phyloP scores from a whole-genome alignment of 768 basidiomycete genomes.

The Lentinus brumalis region DNA sequence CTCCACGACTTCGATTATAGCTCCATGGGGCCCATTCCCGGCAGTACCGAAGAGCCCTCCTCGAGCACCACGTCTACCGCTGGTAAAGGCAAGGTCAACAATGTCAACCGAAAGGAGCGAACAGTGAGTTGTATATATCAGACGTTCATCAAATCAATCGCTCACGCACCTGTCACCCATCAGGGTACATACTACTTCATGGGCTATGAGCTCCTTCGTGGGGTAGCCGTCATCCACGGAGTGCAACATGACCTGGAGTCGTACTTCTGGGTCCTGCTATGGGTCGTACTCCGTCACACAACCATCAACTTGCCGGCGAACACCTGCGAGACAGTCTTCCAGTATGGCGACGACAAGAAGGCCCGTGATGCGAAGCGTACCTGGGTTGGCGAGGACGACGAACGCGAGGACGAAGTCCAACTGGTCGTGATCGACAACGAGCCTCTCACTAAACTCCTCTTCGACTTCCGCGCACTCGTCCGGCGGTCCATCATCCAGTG shows the following conservation, averaged over 20 bases:
- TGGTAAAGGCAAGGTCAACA: neutral
- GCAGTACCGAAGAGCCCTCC: neutral
- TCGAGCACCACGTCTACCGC: neutral
- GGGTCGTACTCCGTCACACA: constrained; percentile 13
- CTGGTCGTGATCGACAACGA: neutral
- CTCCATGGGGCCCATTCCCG: neutral
- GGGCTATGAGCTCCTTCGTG: neutral
- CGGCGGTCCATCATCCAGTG: no score
- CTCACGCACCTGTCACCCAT: no score
- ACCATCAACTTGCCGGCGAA: neutral
- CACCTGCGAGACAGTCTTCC: neutral
- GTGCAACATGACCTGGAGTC: constrained; percentile 17
- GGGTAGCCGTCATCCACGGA: neutral
- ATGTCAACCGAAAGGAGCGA: neutral
- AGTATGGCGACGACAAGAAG: neutral
- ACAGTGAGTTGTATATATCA: neutral
- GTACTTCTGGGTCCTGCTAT: constrained; percentile 18
- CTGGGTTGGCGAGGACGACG: neutral
- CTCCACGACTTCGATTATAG: constrained; percentile 11
- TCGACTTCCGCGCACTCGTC: no score
- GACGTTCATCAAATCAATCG: neutral
- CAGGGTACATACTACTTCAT: constrained; percentile 15
- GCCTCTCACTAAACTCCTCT: no score
- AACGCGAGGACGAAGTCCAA: neutral
- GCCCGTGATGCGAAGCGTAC: neutral